phyloP scores from a whole-genome alignment of 2,329 filamentous ascomycete genomes.

The Microdochium paspali region DNA sequence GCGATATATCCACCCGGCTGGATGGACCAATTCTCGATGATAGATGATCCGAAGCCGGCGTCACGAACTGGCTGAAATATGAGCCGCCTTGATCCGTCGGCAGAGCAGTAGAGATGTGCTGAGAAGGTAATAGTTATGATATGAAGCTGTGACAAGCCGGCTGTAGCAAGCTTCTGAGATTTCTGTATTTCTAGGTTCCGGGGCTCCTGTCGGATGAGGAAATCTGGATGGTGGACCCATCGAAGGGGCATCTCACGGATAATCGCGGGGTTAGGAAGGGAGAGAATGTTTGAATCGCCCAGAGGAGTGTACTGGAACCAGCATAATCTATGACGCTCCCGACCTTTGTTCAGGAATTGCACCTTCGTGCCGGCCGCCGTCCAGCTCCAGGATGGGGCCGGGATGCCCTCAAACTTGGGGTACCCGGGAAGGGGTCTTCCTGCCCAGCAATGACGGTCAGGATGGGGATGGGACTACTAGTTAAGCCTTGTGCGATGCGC shows the following conservation, averaged over 20 bases:
- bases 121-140: neutral
- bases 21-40: neutral
- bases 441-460: no score
- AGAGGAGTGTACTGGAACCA: neutral
- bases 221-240: neutral
- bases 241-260: neutral
- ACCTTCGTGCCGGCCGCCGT: constrained; percentile 16
- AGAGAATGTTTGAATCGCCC: neutral
- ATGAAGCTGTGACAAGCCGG: neutral
- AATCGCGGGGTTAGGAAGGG: neutral
- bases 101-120: neutral
- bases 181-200: neutral
- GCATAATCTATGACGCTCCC: neutral
- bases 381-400: neutral
- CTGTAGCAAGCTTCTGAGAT: neutral
- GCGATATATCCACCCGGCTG: neutral
- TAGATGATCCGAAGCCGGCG: neutral
- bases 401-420: no score
- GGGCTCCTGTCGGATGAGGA: neutral
- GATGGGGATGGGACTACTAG: no score
- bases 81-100: neutral
- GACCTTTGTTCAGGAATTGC: constrained; percentile 24
- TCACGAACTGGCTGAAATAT: neutral
- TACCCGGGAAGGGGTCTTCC: no score
- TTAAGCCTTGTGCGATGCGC: no score